phyloP scores from a whole-genome alignment of 768 basidiomycete genomes.

The Leucogyrophana mollusca region DNA sequence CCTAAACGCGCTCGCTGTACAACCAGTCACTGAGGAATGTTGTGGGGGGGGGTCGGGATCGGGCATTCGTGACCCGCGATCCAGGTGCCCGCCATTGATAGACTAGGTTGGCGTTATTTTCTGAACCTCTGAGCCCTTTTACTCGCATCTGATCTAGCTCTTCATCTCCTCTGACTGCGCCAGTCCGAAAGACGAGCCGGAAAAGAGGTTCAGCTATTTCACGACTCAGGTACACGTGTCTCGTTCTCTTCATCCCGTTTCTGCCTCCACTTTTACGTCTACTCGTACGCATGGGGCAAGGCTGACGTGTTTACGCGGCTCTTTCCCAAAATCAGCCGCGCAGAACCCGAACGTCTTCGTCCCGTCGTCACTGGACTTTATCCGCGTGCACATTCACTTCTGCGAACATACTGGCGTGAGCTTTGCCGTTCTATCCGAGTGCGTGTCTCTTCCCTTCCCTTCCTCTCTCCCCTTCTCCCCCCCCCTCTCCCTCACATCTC shows the following conservation, averaged over 20 bases:
- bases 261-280: neutral
- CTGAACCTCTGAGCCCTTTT: no score
- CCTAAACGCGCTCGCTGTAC: conserved; percentile 78
- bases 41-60: no score
- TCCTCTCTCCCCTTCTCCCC: no score
- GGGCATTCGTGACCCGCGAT: no score
- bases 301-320: conserved; percentile 73
- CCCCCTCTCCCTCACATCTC: no score
- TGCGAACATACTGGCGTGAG: conserved; percentile 66
- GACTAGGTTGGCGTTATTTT: no score
- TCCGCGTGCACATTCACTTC: conserved; percentile 86
- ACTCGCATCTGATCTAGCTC: no score
- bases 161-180: conserved; percentile 74
- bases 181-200: conserved; percentile 75
- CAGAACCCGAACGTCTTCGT: conserved; percentile 89
- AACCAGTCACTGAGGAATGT: no score
- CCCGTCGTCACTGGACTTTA: conserved; percentile 96
- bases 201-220: conserved; percentile 86
- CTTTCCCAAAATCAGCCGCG: conserved; percentile 92
- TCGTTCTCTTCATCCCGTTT: neutral
- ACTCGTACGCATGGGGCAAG: no score
- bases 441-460: conserved; percentile 16
- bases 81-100: no score
- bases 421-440: conserved; percentile 91
- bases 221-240: conserved; percentile 64